Evolutionary conservation across 148 eudicot genomes (phyloP).

Genomic region (Beta vulgaris): DNA sequence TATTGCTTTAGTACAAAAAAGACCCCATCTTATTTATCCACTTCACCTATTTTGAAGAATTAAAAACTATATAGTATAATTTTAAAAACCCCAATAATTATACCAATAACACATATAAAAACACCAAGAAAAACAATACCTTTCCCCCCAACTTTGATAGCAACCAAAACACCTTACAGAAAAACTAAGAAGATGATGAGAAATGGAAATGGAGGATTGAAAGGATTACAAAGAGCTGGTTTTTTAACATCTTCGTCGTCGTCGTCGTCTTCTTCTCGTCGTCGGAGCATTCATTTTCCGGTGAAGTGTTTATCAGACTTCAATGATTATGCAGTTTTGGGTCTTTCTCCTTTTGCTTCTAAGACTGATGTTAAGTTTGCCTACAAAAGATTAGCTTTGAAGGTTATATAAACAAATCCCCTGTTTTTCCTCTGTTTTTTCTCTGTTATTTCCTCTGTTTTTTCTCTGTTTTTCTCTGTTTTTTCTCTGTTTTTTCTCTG

Average conservation of each 20-base stretch:
- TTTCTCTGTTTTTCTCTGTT: background rate
- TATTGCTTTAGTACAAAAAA: background rate
- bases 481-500: background rate
- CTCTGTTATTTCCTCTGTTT: background rate
- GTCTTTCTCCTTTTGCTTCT: constrained; percentile 42
- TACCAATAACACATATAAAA: background rate
- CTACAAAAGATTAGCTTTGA: constrained; percentile 40
- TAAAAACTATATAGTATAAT: background rate
- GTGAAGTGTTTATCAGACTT: constrained; percentile 24
- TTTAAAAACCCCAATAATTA: background rate
- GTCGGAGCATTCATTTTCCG: constrained; percentile 28
- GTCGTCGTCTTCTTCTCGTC: background rate
- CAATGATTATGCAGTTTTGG: constrained; percentile 41
- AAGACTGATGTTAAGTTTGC: constrained; percentile 42
- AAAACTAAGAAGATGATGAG: constrained; percentile 28
- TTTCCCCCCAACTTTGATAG: background rate
- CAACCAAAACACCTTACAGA: background rate
- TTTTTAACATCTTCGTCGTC: constrained; percentile 10
- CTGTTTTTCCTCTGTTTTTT: constrained; percentile 16
- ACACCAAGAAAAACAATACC: background rate
- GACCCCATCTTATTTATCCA: constrained; percentile 22
- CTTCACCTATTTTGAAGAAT: constrained; percentile 8
- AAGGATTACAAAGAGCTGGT: constrained; percentile 23
- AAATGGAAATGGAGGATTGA: constrained; percentile 37
- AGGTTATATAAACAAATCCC: constrained; percentile 24